phyloP scores from a whole-genome alignment of 2,329 filamentous ascomycete species.

The Clathrospora elynae region DNA sequence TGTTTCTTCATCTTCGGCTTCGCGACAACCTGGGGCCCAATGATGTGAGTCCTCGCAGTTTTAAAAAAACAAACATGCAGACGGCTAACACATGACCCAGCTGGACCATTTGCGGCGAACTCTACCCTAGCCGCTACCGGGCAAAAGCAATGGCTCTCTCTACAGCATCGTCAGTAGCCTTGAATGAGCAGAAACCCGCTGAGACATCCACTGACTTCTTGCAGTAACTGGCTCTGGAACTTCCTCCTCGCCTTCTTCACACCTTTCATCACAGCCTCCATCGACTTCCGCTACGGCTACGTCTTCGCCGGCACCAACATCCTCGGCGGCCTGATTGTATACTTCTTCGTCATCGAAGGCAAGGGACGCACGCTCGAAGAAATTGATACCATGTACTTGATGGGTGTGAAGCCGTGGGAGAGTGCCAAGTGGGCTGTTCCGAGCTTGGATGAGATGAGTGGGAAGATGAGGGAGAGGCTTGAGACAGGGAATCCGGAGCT shows the following conservation, averaged over 20 bases:
- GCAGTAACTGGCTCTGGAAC: constrained; percentile 51
- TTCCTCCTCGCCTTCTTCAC: constrained; percentile 68
- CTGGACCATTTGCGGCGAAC: constrained; percentile 70
- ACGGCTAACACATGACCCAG: constrained; percentile 43
- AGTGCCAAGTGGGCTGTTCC: constrained; percentile 58
- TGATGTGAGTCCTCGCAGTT: constrained; percentile 47
- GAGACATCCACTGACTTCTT: too few relatives aligned
- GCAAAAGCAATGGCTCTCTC: constrained; percentile 52
- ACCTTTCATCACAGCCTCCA: constrained; percentile 72
- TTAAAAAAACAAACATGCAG: too few relatives aligned
- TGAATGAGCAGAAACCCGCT: too few relatives aligned
- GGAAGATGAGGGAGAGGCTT: constrained; percentile 29
- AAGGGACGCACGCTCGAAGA: constrained; percentile 76
- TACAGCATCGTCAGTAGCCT: constrained; percentile 48
- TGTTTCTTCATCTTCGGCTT: constrained; percentile 70
- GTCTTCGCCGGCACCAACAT: constrained; percentile 75
- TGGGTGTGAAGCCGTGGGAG: constrained; percentile 66
- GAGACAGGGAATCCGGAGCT: constrained; percentile 31
- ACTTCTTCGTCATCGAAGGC: constrained; percentile 77
- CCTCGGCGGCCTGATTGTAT: constrained; percentile 67
- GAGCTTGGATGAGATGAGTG: constrained; percentile 33
- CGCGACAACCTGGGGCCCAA: constrained; percentile 71
- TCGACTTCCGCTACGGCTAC: constrained; percentile 74
- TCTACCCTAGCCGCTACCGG: constrained; percentile 64
- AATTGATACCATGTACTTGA: constrained; percentile 73